phyloP scores from a whole-genome alignment of 2,329 filamentous ascomycete species.

The Rutstroemia sp. region DNA sequence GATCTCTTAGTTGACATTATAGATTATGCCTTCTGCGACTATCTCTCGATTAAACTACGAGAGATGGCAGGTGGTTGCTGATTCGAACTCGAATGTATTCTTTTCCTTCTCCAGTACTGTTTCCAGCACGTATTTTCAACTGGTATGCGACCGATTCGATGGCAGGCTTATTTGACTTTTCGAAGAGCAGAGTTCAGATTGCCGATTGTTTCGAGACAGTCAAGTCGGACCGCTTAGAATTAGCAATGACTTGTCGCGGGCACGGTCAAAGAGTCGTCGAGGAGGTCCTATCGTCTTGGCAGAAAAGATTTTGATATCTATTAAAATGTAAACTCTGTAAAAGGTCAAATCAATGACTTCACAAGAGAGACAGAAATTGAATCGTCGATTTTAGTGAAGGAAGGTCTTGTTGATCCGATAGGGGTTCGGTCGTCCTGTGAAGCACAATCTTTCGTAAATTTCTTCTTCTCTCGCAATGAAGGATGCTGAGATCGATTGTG shows the following conservation, averaged over 20 bases:
- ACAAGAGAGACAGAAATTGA: constrained; percentile 3
- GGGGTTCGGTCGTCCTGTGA: constrained; percentile 26
- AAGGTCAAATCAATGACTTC: constrained; percentile 20
- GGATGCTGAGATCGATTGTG: constrained; percentile 8
- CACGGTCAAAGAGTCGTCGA: constrained; percentile 4
- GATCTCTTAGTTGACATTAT: constrained; percentile 90
- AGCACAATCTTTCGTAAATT: constrained; percentile 14
- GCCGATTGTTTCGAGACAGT: not conserved
- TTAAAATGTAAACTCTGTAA: constrained; percentile 18
- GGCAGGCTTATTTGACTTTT: not conserved
- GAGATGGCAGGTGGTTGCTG: constrained; percentile 21
- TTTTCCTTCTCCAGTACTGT: not conserved
- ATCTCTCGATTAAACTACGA: constrained; percentile 24
- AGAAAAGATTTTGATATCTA: constrained; percentile 16
- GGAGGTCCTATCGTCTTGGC: not conserved
- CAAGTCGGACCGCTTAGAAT: constrained; percentile 5
- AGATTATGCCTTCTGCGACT: constrained; percentile 46
- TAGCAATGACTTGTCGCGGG: constrained; percentile 14
- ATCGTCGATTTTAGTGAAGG: constrained; percentile 18
- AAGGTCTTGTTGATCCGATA: constrained; percentile 20
- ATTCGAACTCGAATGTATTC: constrained; percentile 21
- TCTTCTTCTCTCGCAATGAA: not conserved
- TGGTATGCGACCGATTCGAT: not conserved
- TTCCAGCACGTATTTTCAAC: constrained; percentile 11
- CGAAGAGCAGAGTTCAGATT: not conserved